Evolutionary conservation across 179 eudicot genomes (phyloP), one percentile per base, ranked within the genome.

Genomic region (Silene vulgaris): DNA sequence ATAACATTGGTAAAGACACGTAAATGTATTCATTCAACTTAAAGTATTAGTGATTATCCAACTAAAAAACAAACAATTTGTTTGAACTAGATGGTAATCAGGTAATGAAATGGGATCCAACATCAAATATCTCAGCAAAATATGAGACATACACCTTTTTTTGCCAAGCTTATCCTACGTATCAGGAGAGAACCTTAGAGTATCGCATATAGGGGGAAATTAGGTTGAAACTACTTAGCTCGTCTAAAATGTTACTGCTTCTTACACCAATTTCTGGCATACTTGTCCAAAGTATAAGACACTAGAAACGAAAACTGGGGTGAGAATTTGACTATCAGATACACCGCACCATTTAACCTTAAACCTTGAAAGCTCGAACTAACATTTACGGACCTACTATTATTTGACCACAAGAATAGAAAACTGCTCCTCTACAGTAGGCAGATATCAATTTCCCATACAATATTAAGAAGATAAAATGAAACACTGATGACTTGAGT

Each of bases 1-100:
- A 79, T 69, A 67, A 73, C 68, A 56, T n/a, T 65, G 43, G 52
- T 20, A 69, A 69, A 45, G 73, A 43, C 7, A 59, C 35, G 48
- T 69, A 20, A 69, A 20, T 3, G 20, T 68, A 68, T 69, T 45
- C 23, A 8, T 19, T 69, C 16, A 45, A 20, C 73, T 69, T 20
- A 69, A 21, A 23, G 21, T 9, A 48, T 69, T 40, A 14, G 12
- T 23, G 5, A 40, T 28, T 19, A 17, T 68, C 35, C 3, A 30
- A 30, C 16, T 32, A 65, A 30, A 65, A 2, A 65, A 4, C 12
- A 13, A 14, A 30, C 9, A 32, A 16, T 16, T 29, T 17, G 8
- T 12, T 30, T 65, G 48, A 16, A 2, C 69, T 29, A 14, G 37
- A 65, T 40, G 16, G 11, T 14, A 30, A 30, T 1, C 7, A 32